Base-by-base conservation (phyloP, 2,329 filamentous ascomycete genomes). In the Byssothecium circinans region DNA sequence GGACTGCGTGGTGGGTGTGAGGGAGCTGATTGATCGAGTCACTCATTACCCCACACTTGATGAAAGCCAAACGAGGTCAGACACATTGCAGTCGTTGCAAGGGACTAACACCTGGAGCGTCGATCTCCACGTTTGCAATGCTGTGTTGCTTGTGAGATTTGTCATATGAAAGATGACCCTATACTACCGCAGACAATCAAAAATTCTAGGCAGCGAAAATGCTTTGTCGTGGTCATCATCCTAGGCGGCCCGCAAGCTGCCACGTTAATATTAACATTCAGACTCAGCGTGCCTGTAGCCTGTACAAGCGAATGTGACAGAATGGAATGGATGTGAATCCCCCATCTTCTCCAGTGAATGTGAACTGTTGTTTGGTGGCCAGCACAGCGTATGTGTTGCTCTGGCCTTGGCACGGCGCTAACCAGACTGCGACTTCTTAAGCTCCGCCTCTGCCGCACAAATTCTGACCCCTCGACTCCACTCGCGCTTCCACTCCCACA, bases 401-500 rank as follows among this genome's bases (percentile, higher is more conserved):
- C 6, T 36, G 34, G 10, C 19, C 15, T 18, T 25, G 11, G 36
- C 14, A 14, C 20, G 36, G 36, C 4, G 7, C 8, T 23, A 35
- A 10, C n/a, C 25, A n/a, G n/a, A n/a, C 36, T 14, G 36, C 36
- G 20, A 39, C 19, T 39, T 25, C 36, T 39, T 39, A 39, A 39
- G 23, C 10, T 23, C 36, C 19, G 18, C 36, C 35, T 20, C 8
- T 17, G 35, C 35, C 35, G 3, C 22, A n/a, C 4, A 39, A 25
- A 14, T 25, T 39, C 36, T 39, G 36, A n/a, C 36, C 36, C 20
- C 20, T 27, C 36, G 36, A 39, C 36, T 23, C 20, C 19, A 25
- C 36, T 11, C 36, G 8, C 36, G 18, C 39, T 22, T 14, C 27
- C 25, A 20, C 23, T 30, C 8, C 48, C 49, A 37, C 39, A 37